These are phyloP conservation scores for Mycothermus thermophilus DNA, from an alignment of 495 filamentous ascomycete species.

Conservation along the genomic window DNA sequence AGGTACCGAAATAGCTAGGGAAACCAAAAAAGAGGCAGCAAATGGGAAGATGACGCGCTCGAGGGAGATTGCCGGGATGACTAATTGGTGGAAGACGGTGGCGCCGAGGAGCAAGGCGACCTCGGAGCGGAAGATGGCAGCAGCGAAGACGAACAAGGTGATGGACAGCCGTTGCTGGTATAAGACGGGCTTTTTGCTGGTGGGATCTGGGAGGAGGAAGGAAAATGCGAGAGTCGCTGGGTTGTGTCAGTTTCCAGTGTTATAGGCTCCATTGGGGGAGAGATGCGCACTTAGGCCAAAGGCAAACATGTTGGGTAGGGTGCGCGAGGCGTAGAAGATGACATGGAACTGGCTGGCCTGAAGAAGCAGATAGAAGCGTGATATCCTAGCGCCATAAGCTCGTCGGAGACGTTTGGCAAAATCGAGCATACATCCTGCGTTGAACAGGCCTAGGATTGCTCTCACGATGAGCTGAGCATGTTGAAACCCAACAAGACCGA, in stretches of 20 bases:
- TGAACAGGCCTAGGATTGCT: conserved; percentile 64
- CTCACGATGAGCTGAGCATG: conserved; percentile 47
- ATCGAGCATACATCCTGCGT: conserved; percentile 49
- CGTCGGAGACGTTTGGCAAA: conserved; percentile 50
- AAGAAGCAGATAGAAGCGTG: conserved; percentile 70
- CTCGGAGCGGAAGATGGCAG: conserved; percentile 80
- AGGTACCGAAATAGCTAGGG: conserved; percentile 50
- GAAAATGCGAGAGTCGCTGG: conserved; percentile 55
- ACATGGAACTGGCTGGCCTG: conserved; percentile 86
- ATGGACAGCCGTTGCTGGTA: conserved; percentile 43
- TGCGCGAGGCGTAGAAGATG: conserved; percentile 83
- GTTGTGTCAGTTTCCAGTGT: not conserved
- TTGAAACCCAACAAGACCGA: conserved; percentile 31
- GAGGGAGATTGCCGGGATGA: conserved; percentile 41
- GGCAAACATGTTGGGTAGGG: conserved; percentile 93
- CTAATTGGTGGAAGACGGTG: conserved; percentile 43
- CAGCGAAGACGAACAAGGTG: conserved; percentile 64
- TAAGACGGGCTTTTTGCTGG: conserved; percentile 16
- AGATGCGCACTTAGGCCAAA: conserved; percentile 55
- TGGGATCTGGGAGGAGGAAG: conserved; percentile 47
- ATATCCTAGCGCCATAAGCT: conserved; percentile 55
- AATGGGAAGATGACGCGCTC: conserved; percentile 53
- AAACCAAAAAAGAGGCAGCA: conserved; percentile 43
- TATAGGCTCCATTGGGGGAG: not conserved
- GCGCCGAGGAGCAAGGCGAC: conserved; percentile 64